These are phyloP conservation scores for Podaxis sp. DNA, from an alignment of 768 basidiomycete genomes.

Conservation along the genomic window DNA sequence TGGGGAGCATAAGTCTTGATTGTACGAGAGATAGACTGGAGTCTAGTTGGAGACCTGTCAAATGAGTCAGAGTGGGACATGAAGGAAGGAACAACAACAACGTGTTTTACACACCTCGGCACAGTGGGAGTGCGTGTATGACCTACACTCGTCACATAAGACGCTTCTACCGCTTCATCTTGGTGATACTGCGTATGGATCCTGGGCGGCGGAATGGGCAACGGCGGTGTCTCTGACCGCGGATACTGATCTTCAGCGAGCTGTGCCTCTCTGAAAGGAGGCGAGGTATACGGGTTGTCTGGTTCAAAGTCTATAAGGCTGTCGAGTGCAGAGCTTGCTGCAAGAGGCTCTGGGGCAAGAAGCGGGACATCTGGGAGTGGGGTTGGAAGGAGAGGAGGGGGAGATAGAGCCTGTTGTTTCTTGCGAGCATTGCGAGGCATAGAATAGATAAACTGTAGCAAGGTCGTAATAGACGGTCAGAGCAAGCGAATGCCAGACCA, in stretches of 20 bases:
- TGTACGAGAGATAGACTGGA: constrained; percentile 7
- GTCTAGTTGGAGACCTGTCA: constrained; percentile 1
- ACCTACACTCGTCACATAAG: constrained; percentile 4
- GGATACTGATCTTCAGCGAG: constrained; percentile 10
- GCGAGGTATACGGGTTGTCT: constrained; percentile 19
- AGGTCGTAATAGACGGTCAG: constrained; percentile 1
- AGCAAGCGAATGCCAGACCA: constrained; percentile 19
- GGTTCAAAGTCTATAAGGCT: constrained; percentile 19
- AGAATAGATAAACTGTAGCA: not conserved
- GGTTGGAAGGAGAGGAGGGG: constrained; percentile 23
- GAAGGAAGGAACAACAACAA: constrained; percentile 1
- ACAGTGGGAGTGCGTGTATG: constrained; percentile 17
- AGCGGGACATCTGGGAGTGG: constrained; percentile 20
- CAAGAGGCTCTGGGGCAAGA: not conserved
- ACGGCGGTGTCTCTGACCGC: constrained; percentile 16
- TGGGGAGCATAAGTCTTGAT: not conserved
- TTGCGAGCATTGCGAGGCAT: constrained; percentile 14
- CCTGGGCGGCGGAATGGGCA: constrained; percentile 21
- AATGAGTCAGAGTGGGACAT: constrained; percentile 4
- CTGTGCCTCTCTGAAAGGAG: constrained; percentile 25
- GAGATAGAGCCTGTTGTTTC: constrained; percentile 13
- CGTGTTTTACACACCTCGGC: constrained; percentile 17
- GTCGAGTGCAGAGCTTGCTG: constrained; percentile 3
- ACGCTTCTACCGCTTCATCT: not conserved
- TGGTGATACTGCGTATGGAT: not conserved